These are phyloP conservation scores for Galeopsis tetrahit DNA, from an alignment of 257 asterid species.

Conservation along the genomic window DNA sequence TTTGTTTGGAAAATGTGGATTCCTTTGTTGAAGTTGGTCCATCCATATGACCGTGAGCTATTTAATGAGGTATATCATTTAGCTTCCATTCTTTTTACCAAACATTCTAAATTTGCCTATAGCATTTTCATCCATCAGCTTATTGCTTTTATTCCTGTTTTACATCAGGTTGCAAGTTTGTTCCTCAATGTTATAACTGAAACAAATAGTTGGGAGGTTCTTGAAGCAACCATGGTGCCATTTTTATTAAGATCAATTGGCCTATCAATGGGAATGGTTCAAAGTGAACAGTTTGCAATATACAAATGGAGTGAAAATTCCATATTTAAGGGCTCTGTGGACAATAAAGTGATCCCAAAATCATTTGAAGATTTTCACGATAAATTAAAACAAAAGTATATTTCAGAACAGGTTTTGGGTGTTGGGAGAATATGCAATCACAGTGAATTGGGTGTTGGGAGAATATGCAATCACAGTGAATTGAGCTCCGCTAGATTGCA, in stretches of 20 bases:
- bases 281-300: slow-evolving; percentile 55
- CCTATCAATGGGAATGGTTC: slow-evolving; percentile 64
- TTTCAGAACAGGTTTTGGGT: too few species aligned
- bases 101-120: slow-evolving; percentile 19
- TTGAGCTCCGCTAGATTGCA: slow-evolving; percentile 46
- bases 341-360: slow-evolving; percentile 35
- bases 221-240: slow-evolving; percentile 71
- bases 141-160: slow-evolving; percentile 18
- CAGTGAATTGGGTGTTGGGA: slow-evolving; percentile 75
- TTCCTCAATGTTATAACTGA: slow-evolving; percentile 63
- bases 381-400: slow-evolving; percentile 35
- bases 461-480: slow-evolving; percentile 48
- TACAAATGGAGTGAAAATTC: slow-evolving; percentile 55
- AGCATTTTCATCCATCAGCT: slow-evolving; percentile 20
- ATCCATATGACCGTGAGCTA: slow-evolving; percentile 53
- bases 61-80: slow-evolving; percentile 65
- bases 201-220: slow-evolving; percentile 73
- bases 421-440: slow-evolving; percentile 65
- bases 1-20: slow-evolving; percentile 68
- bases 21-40: slow-evolving; percentile 64
- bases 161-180: slow-evolving; percentile 64
- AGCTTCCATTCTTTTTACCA: slow-evolving; percentile 18
- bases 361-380: slow-evolving; percentile 38
- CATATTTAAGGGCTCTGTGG: slow-evolving; percentile 36
- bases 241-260: slow-evolving; percentile 76